These are phyloP conservation scores for Elaeis oleifera DNA, from an alignment of 202 grass and related monocot species.

Conservation along the genomic window DNA sequence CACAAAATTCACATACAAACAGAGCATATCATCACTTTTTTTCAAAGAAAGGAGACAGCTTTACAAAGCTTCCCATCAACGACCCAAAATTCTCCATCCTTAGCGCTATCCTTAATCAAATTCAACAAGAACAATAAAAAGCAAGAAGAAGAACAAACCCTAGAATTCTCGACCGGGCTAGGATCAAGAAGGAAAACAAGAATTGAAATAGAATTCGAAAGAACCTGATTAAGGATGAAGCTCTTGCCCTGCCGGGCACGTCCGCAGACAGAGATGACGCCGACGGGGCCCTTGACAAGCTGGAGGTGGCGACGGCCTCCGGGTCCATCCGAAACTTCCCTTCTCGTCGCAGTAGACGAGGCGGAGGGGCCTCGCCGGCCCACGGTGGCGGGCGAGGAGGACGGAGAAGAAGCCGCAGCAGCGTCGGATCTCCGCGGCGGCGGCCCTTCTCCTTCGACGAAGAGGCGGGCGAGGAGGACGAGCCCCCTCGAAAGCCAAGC, in stretches of 20 bases:
- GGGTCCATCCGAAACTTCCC: constrained; percentile 58
- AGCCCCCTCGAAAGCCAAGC: constrained; percentile 48
- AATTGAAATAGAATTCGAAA: too few relatives aligned
- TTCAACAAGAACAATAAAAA: too few relatives aligned
- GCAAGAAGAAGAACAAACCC: too few relatives aligned
- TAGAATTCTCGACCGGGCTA: too few relatives aligned
- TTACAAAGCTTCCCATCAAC: too few relatives aligned
- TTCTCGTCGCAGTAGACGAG: constrained; percentile 53
- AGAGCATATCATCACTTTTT: too few relatives aligned
- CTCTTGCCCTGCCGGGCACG: constrained; percentile 69
- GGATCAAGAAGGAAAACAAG: too few relatives aligned
- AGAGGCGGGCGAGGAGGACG: constrained; percentile 31
- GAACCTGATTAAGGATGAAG: constrained; percentile 65
- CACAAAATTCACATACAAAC: too few relatives aligned
- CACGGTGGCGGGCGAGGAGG: neutral
- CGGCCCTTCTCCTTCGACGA: neutral
- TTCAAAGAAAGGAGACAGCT: too few relatives aligned
- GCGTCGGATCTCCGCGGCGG: constrained; percentile 4
- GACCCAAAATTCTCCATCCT: too few relatives aligned
- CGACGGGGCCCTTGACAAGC: constrained; percentile 58
- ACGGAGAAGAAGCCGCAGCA: constrained; percentile 19
- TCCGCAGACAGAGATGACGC: constrained; percentile 56
- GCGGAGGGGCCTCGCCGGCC: constrained; percentile 36
- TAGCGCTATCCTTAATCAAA: too few relatives aligned
- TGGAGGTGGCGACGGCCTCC: constrained; percentile 57